Percentiles rank a stretch among this genome's conserved stretches.
Conservation (phyloP, 2,329 filamentous ascomycete species). For the Arthrobotrys entomopaga region DNA sequence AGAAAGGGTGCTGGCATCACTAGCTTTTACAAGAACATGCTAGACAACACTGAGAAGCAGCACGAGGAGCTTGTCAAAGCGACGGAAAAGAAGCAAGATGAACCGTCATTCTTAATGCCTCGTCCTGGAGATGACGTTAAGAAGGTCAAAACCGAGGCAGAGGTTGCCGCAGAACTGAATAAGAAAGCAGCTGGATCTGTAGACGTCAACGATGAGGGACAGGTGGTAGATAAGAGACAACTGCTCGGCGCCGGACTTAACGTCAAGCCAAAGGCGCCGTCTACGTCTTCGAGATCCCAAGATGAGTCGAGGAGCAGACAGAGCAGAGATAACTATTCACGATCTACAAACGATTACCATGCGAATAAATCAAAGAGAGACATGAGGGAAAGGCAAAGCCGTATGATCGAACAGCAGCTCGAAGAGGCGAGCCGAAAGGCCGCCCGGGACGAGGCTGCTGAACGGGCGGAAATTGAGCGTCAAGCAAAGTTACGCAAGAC, state of each 20-base stretch:
- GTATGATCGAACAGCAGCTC: slow-evolving; percentile 81
- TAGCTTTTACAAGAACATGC: slow-evolving; percentile 78
- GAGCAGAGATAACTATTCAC: slow-evolving; percentile 23
- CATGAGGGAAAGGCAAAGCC: slow-evolving; percentile 78
- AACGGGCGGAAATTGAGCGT: slow-evolving; percentile 72
- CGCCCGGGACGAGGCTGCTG: slow-evolving; percentile 74
- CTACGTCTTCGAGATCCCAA: slow-evolving; percentile 62
- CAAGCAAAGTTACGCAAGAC: slow-evolving; percentile 82
- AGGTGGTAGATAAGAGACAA: slow-evolving; percentile 85
- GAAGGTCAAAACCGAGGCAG: slow-evolving; percentile 69
- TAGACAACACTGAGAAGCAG: slow-evolving; percentile 75
- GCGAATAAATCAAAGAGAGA: slow-evolving; percentile 67
- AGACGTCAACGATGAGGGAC: slow-evolving; percentile 81
- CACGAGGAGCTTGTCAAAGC: slow-evolving; percentile 77
- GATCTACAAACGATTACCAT: slow-evolving; percentile 55
- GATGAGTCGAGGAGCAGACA: slow-evolving; percentile 48
- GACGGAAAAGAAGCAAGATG: slow-evolving; percentile 66
- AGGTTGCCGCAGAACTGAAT: slow-evolving; percentile 68
- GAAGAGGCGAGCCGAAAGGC: slow-evolving; percentile 77
- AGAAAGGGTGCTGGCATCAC: slow-evolving; percentile 77
- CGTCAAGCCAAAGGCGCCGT: slow-evolving; percentile 72
- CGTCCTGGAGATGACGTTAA: slow-evolving; percentile 61
- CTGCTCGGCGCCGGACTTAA: slow-evolving; percentile 80
- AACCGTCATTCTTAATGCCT: slow-evolving; percentile 64
- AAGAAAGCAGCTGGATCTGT: slow-evolving; percentile 68